A percentile compares a stretch with the other conserved stretches of the same genome.
phyloP scores from a whole-genome alignment of 2,329 filamentous ascomycete species.

The Paraphoma sp. region DNA sequence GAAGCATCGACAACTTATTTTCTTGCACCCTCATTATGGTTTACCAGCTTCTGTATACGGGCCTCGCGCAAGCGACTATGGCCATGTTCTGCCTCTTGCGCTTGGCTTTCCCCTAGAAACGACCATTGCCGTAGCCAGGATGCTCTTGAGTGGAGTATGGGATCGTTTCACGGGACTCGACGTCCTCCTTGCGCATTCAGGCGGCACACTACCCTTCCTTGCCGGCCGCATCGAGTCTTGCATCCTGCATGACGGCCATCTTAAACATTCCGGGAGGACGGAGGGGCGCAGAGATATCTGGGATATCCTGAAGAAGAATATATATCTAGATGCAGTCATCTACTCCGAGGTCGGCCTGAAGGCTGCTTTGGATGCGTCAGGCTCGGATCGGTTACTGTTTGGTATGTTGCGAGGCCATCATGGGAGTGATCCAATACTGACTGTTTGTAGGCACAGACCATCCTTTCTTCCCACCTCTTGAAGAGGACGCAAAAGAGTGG shows the following conservation, averaged over 20 bases:
- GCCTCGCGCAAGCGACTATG: slow-evolving; percentile 74
- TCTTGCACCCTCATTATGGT: slow-evolving; percentile 92
- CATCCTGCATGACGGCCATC: slow-evolving; percentile 79
- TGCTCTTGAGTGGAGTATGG: slow-evolving; percentile 87
- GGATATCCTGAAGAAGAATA: slow-evolving; percentile 74
- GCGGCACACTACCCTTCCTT: slow-evolving; percentile 86
- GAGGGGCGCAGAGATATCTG: slow-evolving; percentile 65
- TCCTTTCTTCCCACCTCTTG: slow-evolving; percentile 82
- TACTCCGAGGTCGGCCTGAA: slow-evolving; percentile 77
- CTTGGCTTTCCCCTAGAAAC: slow-evolving; percentile 92
- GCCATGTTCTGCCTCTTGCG: slow-evolving; percentile 84
- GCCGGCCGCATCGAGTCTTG: slow-evolving; percentile 90
- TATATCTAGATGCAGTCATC: slow-evolving; percentile 87
- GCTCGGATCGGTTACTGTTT: slow-evolving; percentile 76
- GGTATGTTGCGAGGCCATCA: slow-evolving; percentile 51
- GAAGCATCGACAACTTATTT: slow-evolving; percentile 70
- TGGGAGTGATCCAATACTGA: slow-evolving; percentile 3
- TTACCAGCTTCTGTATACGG: slow-evolving; percentile 83
- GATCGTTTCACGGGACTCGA: slow-evolving; percentile 73
- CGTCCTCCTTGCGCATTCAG: slow-evolving; percentile 85
- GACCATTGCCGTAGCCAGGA: slow-evolving; percentile 85
- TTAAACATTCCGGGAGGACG: slow-evolving; percentile 68
- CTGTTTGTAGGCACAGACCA: slow-evolving; percentile 69
- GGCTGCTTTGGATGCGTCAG: slow-evolving; percentile 72
- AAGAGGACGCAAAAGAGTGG: slow-evolving; percentile 69